Evolutionary conservation across 108 stramenopile species (phyloP), one percentile per base, ranked within the genome.

Genomic region (Cyclotella cryptica): DNA sequence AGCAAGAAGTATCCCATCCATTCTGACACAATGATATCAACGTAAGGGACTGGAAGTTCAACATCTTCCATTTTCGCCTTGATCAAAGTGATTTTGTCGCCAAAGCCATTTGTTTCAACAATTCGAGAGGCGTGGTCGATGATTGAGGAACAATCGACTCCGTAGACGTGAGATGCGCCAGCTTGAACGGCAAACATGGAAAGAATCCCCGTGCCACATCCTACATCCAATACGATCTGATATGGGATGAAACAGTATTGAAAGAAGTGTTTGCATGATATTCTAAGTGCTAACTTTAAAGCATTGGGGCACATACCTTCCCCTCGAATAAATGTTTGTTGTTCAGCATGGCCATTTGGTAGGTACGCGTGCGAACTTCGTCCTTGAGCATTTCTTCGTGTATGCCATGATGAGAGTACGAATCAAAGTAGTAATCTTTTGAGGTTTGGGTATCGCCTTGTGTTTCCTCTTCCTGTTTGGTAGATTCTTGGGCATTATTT

Each of bases 1-100:
- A 98, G 70, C 44, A 98, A 76, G 69, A 97, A 97, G 86, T 98
- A 99, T 40, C 99, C 99, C 97, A 99, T 99, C 98, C 98, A 98
- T 86, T 99, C 99, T 30, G 94, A 96, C 9, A 99, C 87, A 60
- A 99, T 98, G 30, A 98, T 91, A 82, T 99, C 99, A 19, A 98
- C 96, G n/a, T 90, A 41, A 3, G 59, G 55, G 10, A 94, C 93
- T 4, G 92, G 94, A 2, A 98, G 75, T 27, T 95, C 86, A 29
- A 98, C 85, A 40, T 98, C 98, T 80, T 99, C 99, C 29, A 95
- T 83, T 70, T 97, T 97, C 13, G 96, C 93, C 62, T 91, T 76
- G 47, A 96, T 90, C 24, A 98, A 58, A 18, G 88, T 93, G 47
- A 98, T 94, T 57, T 84, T 87, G 54, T 96, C 93, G 14, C 73